These are phyloP conservation scores for Halteria grandinella DNA, from an alignment of 73 alveolate species.

Conservation along the genomic window DNA sequence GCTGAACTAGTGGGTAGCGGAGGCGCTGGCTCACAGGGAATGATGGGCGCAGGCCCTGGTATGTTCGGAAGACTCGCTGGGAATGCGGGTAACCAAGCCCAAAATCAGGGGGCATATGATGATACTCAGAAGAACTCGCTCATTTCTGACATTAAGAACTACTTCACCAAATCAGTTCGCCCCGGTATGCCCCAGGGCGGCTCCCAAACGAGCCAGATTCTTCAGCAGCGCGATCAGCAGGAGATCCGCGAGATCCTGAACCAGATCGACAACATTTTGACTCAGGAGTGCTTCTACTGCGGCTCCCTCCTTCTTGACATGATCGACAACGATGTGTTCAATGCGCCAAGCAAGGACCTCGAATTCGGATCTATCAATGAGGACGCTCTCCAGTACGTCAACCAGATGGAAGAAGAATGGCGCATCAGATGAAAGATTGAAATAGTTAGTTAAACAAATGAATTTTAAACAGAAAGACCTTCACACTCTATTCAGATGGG, in stretches of 20 bases:
- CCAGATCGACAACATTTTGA: slow-evolving; percentile 52
- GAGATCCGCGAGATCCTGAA: slow-evolving; percentile 18
- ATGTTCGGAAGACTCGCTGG: slow-evolving; percentile 40
- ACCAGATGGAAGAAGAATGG: slow-evolving; percentile 32
- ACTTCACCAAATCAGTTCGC: slow-evolving; percentile 31
- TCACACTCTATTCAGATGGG: not conserved
- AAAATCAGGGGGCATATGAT: slow-evolving; percentile 22
- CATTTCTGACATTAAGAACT: slow-evolving; percentile 40
- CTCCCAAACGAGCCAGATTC: slow-evolving; percentile 11
- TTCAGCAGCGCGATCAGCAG: slow-evolving; percentile 42
- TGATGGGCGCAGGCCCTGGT: slow-evolving; percentile 47
- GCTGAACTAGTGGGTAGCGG: not conserved
- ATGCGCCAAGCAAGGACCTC: slow-evolving; percentile 4
- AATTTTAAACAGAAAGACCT: too few species aligned
- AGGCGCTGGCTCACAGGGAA: slow-evolving; percentile 16
- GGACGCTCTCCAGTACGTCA: not conserved
- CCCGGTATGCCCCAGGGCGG: slow-evolving; percentile 27
- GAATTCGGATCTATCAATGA: slow-evolving; percentile 23
- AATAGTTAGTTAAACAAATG: too few species aligned
- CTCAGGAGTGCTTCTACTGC: slow-evolving; percentile 61
- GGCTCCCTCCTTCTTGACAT: slow-evolving; percentile 60
- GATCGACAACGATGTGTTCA: slow-evolving; percentile 48
- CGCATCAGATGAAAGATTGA: slow-evolving; percentile 7
- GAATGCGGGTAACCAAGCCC: not conserved
- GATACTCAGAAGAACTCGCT: slow-evolving; percentile 31